Percentiles rank a stretch among this genome's conserved stretches.
Evolutionary conservation across 805 yeast genomes (phyloP).

Genomic region (Candida khao-thaluensis): DNA sequence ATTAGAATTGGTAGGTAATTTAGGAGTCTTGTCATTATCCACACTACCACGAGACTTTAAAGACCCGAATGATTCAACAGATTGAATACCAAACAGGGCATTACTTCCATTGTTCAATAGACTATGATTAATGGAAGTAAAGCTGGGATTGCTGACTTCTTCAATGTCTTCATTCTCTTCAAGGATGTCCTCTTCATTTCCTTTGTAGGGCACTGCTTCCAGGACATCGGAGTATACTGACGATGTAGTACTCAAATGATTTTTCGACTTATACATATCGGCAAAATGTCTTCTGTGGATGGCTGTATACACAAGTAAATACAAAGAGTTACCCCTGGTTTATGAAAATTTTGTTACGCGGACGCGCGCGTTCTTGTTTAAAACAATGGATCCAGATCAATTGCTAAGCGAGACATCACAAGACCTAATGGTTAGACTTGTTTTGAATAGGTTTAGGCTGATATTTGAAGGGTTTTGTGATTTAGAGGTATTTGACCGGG

Average conservation of each 20-base stretch:
- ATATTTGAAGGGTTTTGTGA: no score
- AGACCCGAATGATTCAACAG: slow-evolving; percentile 3
- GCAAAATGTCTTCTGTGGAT: no score
- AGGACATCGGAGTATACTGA: slow-evolving; percentile 35
- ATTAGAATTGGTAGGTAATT: slow-evolving; percentile 15
- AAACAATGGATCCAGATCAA: not conserved
- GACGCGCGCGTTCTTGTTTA: not conserved
- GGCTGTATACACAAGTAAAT: not conserved
- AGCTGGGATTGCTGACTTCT: slow-evolving; percentile 24
- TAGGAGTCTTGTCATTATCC: slow-evolving; percentile 36
- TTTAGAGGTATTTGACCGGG: no score
- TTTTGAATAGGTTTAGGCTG: no score
- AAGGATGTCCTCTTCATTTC: not conserved
- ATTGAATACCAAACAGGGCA: slow-evolving; percentile 8
- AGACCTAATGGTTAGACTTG: no score
- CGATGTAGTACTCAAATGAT: slow-evolving; percentile 33
- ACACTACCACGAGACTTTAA: not conserved
- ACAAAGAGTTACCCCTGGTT: slow-evolving; percentile 1
- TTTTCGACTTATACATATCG: slow-evolving; percentile 2
- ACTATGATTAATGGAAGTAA: slow-evolving; percentile 34
- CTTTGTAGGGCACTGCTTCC: slow-evolving; percentile 12
- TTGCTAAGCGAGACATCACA: no score
- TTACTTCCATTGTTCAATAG: slow-evolving; percentile 23
- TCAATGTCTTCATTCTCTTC: slow-evolving; percentile 13
- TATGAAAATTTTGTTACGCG: not conserved